Evolutionary conservation across 345 rosid species (phyloP).

Genomic region (Camelina hispida): DNA sequence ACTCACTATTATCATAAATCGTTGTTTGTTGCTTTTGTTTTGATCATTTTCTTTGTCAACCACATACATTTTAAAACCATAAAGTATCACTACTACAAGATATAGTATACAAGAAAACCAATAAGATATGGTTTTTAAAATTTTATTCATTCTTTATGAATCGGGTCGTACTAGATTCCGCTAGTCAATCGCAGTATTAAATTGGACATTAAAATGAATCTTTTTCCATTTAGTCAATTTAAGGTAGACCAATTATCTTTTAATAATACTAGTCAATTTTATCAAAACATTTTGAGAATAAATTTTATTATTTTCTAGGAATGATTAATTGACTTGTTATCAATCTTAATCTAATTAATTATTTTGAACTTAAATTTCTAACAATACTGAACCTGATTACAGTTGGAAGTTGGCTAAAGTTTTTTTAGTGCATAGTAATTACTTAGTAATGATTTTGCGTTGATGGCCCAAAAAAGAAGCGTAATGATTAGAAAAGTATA

Average conservation of each 20-base stretch:
- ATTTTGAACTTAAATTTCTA: no score
- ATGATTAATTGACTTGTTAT: background rate
- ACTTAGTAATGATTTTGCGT: background rate
- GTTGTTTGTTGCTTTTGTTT: constrained; percentile 1
- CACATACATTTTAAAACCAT: background rate
- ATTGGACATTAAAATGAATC: background rate
- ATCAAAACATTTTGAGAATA: background rate
- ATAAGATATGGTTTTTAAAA: background rate
- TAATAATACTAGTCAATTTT: background rate
- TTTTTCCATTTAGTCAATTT: constrained; percentile 11
- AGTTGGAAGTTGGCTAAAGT: no score
- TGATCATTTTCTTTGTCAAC: background rate
- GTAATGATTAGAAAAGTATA: background rate
- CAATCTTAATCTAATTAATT: background rate
- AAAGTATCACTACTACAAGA: background rate
- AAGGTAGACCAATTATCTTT: background rate
- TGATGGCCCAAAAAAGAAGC: background rate
- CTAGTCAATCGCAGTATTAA: constrained; percentile 6
- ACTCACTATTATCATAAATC: background rate
- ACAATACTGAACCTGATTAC: no score
- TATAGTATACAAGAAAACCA: no score
- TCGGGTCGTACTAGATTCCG: background rate
- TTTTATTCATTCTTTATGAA: background rate
- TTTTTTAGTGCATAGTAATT: no score
- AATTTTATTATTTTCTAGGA: no score